phyloP scores from a whole-genome alignment of 768 basidiomycete genomes.

The Tubosaeta sp. region DNA sequence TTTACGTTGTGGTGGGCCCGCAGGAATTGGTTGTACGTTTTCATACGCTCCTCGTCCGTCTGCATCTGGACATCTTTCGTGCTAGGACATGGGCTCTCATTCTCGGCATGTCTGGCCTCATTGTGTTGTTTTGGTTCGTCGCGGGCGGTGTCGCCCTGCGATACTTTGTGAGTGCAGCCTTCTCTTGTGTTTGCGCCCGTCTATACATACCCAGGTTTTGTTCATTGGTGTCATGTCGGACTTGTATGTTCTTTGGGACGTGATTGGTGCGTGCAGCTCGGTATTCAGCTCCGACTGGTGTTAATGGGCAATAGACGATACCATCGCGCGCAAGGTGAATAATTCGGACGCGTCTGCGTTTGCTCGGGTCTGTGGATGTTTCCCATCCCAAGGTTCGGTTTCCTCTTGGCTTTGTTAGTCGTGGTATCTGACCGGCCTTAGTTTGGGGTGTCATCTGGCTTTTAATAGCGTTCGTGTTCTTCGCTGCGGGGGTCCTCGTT shows the following conservation, averaged over 20 bases:
- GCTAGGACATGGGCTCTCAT: slow-evolving; percentile 75
- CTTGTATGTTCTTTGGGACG: slow-evolving; percentile 85
- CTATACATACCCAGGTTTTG: slow-evolving; percentile 46
- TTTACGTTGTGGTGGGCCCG: slow-evolving; percentile 89
- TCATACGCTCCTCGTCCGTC: background rate
- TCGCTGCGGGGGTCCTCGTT: slow-evolving; percentile 70
- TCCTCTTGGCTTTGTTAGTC: background rate
- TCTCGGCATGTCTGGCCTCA: slow-evolving; percentile 72
- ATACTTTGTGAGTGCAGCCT: slow-evolving; percentile 53
- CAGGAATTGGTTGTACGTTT: slow-evolving; percentile 62
- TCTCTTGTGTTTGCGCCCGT: background rate
- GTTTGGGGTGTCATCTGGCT: slow-evolving; percentile 93
- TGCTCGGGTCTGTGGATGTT: slow-evolving; percentile 81
- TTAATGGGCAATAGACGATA: slow-evolving; percentile 56
- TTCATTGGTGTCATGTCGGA: slow-evolving; percentile 88
- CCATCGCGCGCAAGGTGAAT: slow-evolving; percentile 78
- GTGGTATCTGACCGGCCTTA: slow-evolving; percentile 24
- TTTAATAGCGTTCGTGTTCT: slow-evolving; percentile 67
- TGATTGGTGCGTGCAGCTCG: slow-evolving; percentile 53
- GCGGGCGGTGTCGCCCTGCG: slow-evolving; percentile 69
- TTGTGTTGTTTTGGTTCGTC: slow-evolving; percentile 83
- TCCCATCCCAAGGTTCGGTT: slow-evolving; percentile 65
- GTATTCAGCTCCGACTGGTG: background rate
- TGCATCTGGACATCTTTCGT: background rate
- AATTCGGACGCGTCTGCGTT: slow-evolving; percentile 85